Base-by-base conservation (phyloP, 192 early-diverging fungal species). In the Dimargaris xerosporica region DNA sequence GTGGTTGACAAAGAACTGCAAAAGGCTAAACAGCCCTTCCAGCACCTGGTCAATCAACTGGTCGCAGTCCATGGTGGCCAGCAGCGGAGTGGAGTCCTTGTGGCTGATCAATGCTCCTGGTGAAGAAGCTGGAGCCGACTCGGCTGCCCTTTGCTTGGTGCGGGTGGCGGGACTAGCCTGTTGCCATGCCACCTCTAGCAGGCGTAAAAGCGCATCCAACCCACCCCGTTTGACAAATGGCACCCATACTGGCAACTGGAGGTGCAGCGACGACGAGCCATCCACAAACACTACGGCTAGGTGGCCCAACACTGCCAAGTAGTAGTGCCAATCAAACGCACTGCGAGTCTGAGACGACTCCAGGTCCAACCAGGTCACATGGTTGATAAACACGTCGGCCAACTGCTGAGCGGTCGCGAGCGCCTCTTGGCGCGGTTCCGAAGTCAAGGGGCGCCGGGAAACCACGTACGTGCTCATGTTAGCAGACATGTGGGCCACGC, bases 1-100 rank as follows among this genome's bases (percentile, higher is more conserved):
- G 50, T 76, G 74, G 25, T 91, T 90, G 17, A 78, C 65, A 47
- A 90, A 63, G 39, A 80, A 80, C 61, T 83, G 78, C 29, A 97
- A 68, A 5, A 91, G 75, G 31, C 73, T 73, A 16, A 89, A 62
- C 17, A 75, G 63, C 10, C 75, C 65, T 64, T 90, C 83, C 11
- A 87, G 68, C 17, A 76, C 67, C 41, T 61, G 12, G 31, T 39
- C 54, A 67, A 28, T 81, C 58, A 16, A 80, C 64, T 21, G 71
- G 65, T 19, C 58, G 44, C 39, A 80, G 54, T 39, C 34, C 34
- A 39, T 39, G 34, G 34, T 39, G 34, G 34, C 7, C 34, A 39
- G 34, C 34, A 39, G 7, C 7, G 34, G 34, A 39, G 34, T 7
- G 3, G 7, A 7, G 34, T 39, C 34, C 34, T 39, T 39, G 3